Evolutionary conservation across 106 monocot species (phyloP).

Genomic region (Dendrobium chrysotoxum): DNA sequence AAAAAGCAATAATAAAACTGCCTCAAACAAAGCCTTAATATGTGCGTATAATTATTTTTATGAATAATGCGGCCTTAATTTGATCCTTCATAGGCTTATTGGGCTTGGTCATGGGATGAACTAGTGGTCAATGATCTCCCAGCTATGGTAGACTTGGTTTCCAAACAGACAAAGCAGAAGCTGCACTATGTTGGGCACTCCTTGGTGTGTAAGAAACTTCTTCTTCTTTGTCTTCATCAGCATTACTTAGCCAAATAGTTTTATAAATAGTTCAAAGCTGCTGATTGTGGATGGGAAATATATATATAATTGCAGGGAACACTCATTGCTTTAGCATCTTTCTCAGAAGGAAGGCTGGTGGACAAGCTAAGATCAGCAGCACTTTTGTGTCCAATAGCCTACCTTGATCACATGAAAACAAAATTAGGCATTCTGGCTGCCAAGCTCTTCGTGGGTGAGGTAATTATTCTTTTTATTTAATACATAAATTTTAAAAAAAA

Average conservation of each 20-base stretch:
- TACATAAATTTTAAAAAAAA: too few relatives aligned
- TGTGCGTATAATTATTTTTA: not conserved
- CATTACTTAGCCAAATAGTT: too few relatives aligned
- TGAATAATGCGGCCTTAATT: not conserved
- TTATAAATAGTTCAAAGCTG: not conserved
- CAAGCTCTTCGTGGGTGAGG: conserved; percentile 48
- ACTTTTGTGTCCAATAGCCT: conserved; percentile 51
- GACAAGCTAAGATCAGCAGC: conserved; percentile 52
- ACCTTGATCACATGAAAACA: conserved; percentile 55
- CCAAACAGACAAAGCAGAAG: conserved; percentile 40
- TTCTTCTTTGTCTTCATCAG: not conserved
- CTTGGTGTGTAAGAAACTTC: conserved; percentile 19
- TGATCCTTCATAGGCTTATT: conserved; percentile 27
- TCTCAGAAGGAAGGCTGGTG: conserved; percentile 49
- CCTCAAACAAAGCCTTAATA: not conserved
- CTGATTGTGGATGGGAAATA: not conserved
- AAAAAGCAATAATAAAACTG: too few relatives aligned
- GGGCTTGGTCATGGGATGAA: conserved; percentile 80
- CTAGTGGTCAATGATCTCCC: conserved; percentile 52
- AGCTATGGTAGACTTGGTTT: conserved; percentile 39
- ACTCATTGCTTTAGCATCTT: conserved; percentile 47
- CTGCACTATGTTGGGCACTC: conserved; percentile 74
- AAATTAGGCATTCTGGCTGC: conserved; percentile 47
- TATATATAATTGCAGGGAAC: conserved; percentile 39
- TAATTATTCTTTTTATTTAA: conserved; percentile 4